Evolutionary conservation across 2,329 filamentous ascomycete genomes (phyloP), one percentile per base, ranked within the genome.

Genomic region (Geosmithia flava): DNA sequence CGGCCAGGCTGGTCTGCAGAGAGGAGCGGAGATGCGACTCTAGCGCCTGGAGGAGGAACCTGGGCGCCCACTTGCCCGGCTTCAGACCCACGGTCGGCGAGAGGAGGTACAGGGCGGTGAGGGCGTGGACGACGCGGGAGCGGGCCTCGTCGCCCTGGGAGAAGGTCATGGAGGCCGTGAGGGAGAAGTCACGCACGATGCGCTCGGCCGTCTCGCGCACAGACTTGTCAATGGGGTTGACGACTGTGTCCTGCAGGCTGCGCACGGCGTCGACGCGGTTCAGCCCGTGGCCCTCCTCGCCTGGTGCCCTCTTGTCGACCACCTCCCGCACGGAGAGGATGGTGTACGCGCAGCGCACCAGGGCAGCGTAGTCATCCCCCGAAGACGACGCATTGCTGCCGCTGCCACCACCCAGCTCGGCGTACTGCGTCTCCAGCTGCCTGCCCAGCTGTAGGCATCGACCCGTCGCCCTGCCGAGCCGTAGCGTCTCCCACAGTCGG

Each of bases 371-470:
- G 54, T 93, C 87, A 55, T 88, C 33, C 6, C 33, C 33, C 11
- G 33, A 37, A 3, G 11, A n/a, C n/a, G n/a, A n/a, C n/a, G n/a
- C n/a, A n/a, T n/a, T n/a, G n/a, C n/a, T n/a, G 8, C 42, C 44
- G 15, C 69, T 74, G 27, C 60, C 62, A 2, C 64, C 47, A 51
- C 69, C 62, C 47, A 70, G 69, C 62, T 95, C 89, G 0, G 78
- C 70, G 59, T 94, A 76, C 62, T 95, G 86, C n/a, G 85, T 76
- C 61, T 97, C 88, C 11, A 98, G 75, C 67, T 95, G 88, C 43
- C 90, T 73, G 0, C 87, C 89, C 2, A 97, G 70, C 58, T 85
- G 83, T 42, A 97, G 71, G 59, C 85, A 90, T 47, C 91, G 74
- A 42, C 80, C 81, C 13, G 95, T 85, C 0, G 83, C 79, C 42